Evolutionary conservation across 768 basidiomycete species (phyloP).

Genomic region (Kwoniella bestiolae): DNA sequence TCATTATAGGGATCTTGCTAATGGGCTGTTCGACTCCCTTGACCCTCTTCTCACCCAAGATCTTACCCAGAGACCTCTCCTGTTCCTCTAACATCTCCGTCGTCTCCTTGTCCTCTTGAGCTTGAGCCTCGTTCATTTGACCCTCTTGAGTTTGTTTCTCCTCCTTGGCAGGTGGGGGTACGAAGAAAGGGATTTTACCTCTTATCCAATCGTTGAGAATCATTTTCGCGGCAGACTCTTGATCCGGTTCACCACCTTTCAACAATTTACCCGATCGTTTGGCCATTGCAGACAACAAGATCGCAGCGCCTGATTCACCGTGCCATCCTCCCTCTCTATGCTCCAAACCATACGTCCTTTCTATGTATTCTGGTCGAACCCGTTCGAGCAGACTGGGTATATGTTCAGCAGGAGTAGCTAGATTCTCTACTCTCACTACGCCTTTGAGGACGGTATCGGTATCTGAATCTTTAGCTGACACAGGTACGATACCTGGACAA

Average conservation of each 20-base stretch:
- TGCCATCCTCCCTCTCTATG: constrained; percentile 60
- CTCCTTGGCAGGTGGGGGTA: constrained; percentile 76
- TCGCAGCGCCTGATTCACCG: constrained; percentile 66
- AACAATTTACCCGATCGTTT: constrained; percentile 88
- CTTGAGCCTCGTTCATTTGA: constrained; percentile 61
- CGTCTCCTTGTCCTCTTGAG: constrained; percentile 47
- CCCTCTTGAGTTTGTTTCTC: constrained; percentile 22
- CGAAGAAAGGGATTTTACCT: constrained; percentile 96
- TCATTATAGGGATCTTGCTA: constrained; percentile 84
- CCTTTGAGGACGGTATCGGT: constrained; percentile 94
- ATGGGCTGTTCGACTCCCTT: constrained; percentile 82
- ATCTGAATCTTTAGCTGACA: constrained; percentile 86
- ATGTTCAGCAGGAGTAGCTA: constrained; percentile 89
- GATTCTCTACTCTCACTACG: constrained; percentile 91
- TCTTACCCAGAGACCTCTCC: constrained; percentile 65
- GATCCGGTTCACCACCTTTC: constrained; percentile 92
- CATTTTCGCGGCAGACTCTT: constrained; percentile 91
- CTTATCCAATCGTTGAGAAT: constrained; percentile 95
- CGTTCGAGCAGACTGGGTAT: constrained; percentile 84
- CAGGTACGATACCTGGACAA: constrained; percentile 96
- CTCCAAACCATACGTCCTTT: constrained; percentile 62
- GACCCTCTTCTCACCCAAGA: constrained; percentile 59
- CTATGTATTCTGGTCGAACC: constrained; percentile 90
- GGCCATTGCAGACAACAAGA: constrained; percentile 80
- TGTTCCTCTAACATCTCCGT: constrained; percentile 60